Evolutionary conservation across 73 alveolate genomes (phyloP).

Genomic region (Durusdinium trenchii): DNA sequence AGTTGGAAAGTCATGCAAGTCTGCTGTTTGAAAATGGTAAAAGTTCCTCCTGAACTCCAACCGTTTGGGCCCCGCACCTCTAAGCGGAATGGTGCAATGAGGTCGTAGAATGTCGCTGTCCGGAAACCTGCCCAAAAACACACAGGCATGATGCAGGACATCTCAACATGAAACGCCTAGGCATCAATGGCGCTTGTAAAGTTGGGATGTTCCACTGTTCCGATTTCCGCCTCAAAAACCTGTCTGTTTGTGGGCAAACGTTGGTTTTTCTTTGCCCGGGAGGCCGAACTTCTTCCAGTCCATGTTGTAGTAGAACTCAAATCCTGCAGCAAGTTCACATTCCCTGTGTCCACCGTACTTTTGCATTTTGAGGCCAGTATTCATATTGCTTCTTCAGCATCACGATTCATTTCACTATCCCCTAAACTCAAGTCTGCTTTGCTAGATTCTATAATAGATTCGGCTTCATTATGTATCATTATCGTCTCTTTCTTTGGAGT

Average conservation of each 20-base stretch:
- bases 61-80: slow-evolving; percentile 10
- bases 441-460: no score
- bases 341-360: no score
- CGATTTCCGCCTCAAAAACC: not conserved
- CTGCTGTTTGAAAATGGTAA: no score
- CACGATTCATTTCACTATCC: no score
- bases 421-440: no score
- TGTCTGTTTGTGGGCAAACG: no score
- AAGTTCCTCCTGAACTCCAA: no score
- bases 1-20: no score
- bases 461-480: no score
- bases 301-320: not conserved
- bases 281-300: not conserved
- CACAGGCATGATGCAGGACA: not conserved
- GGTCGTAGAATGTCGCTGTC: slow-evolving; percentile 56
- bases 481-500: no score
- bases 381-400: no score
- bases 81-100: slow-evolving; percentile 7
- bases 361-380: no score
- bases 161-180: not conserved
- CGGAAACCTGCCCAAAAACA: not conserved
- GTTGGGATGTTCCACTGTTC: not conserved
- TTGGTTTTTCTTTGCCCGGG: not conserved
- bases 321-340: not conserved
- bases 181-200: not conserved